These are phyloP conservation scores for Oropetium thomaeum DNA, from an alignment of 176 grass and related monocot genomes.

Conservation along the genomic window DNA sequence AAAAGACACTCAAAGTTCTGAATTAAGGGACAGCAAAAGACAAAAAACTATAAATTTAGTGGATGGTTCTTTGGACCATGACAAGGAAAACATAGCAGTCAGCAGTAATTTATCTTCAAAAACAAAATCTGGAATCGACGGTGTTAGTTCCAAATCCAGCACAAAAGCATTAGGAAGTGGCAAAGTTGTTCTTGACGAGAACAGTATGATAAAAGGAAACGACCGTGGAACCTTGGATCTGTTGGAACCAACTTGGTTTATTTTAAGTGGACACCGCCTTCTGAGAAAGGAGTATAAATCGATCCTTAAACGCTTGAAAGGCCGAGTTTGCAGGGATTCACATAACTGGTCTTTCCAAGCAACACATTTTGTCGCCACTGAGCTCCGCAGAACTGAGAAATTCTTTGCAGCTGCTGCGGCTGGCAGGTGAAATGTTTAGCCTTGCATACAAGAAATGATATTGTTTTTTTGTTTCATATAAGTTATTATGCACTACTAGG, in stretches of 20 bases:
- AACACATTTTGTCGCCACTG: slow-evolving; percentile 78
- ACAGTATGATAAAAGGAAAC: slow-evolving; percentile 21
- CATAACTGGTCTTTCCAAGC: slow-evolving; percentile 95
- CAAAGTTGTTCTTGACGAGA: slow-evolving; percentile 12
- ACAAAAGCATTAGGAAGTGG: slow-evolving; percentile 19
- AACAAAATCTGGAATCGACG: slow-evolving; percentile 18
- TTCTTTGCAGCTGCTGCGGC: slow-evolving; percentile 86
- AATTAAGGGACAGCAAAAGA: slow-evolving; percentile 35
- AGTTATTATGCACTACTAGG: not conserved
- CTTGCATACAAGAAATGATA: not conserved
- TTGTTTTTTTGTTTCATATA: not conserved
- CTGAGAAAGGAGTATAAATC: slow-evolving; percentile 78
- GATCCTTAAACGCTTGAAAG: slow-evolving; percentile 60
- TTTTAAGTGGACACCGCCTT: slow-evolving; percentile 70
- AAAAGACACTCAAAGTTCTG: slow-evolving; percentile 13
- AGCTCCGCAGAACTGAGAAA: slow-evolving; percentile 89
- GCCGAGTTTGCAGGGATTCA: slow-evolving; percentile 77
- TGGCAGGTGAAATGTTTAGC: slow-evolving; percentile 60
- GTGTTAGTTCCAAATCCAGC: slow-evolving; percentile 26
- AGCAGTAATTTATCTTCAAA: slow-evolving; percentile 9
- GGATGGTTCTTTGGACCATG: slow-evolving; percentile 25
- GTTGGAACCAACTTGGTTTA: slow-evolving; percentile 63
- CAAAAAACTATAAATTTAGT: slow-evolving; percentile 28
- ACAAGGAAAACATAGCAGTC: slow-evolving; percentile 70
- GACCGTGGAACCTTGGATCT: slow-evolving; percentile 23